phyloP scores from a whole-genome alignment of 2,329 filamentous ascomycete genomes.

The Pseudopyricularia cyperi region DNA sequence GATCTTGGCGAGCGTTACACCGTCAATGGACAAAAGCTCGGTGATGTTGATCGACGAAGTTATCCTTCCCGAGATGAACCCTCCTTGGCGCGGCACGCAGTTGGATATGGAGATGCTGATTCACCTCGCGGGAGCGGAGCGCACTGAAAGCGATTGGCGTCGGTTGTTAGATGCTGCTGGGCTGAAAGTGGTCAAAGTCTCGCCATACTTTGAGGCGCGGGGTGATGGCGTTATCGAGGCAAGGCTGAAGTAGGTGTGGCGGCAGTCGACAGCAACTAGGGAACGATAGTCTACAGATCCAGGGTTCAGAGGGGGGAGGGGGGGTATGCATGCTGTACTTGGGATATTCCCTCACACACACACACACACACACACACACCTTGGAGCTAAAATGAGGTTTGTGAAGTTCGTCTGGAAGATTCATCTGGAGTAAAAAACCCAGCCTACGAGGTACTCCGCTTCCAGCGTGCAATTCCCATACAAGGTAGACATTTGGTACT shows the following conservation, averaged over 20 bases:
- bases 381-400: too few relatives aligned
- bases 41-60: slow-evolving; percentile 27
- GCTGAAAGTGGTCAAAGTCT: slow-evolving; percentile 4
- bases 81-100: slow-evolving; percentile 14
- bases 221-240: background rate
- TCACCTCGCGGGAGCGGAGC: slow-evolving; percentile 16
- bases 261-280: too few relatives aligned
- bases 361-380: too few relatives aligned
- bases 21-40: slow-evolving; percentile 20
- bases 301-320: too few relatives aligned
- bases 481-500: too few relatives aligned
- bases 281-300: too few relatives aligned
- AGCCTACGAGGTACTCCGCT: too few relatives aligned
- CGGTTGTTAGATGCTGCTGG: slow-evolving; percentile 9
- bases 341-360: too few relatives aligned
- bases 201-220: background rate
- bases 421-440: too few relatives aligned
- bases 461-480: too few relatives aligned
- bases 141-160: slow-evolving; percentile 21
- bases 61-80: slow-evolving; percentile 20
- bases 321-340: too few relatives aligned
- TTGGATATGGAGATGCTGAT: slow-evolving; percentile 23
- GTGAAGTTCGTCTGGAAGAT: too few relatives aligned
- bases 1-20: slow-evolving; percentile 18
- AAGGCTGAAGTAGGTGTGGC: background rate